phyloP scores from a whole-genome alignment of 352 stramenopile species.

The Pythium biforme region DNA sequence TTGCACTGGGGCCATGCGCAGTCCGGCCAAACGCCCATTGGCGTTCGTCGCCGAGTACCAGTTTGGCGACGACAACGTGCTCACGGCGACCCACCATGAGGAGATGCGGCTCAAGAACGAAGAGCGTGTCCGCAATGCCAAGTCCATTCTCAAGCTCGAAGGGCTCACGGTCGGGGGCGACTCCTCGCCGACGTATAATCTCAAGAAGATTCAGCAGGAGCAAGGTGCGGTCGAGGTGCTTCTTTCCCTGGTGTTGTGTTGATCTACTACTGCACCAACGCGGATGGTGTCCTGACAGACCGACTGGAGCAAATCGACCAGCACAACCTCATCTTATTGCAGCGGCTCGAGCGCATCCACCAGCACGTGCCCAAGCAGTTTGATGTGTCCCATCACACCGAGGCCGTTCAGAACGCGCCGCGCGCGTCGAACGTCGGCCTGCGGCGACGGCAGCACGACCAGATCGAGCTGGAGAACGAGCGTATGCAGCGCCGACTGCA shows the following conservation, averaged over 20 bases:
- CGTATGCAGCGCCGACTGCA: slow-evolving; percentile 41
- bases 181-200: slow-evolving; percentile 38
- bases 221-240: slow-evolving; percentile 31
- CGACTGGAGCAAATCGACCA: slow-evolving; percentile 45
- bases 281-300: slow-evolving; percentile 27
- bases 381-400: slow-evolving; percentile 54
- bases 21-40: slow-evolving; percentile 38
- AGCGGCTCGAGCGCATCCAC: slow-evolving; percentile 56
- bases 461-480: slow-evolving; percentile 51
- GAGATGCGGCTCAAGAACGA: slow-evolving; percentile 46
- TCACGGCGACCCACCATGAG: slow-evolving; percentile 51
- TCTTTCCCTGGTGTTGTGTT: neutral
- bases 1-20: slow-evolving; percentile 34
- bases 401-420: slow-evolving; percentile 40
- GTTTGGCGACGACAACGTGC: slow-evolving; percentile 58
- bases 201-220: slow-evolving; percentile 55
- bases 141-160: slow-evolving; percentile 36
- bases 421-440: slow-evolving; percentile 33
- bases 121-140: slow-evolving; percentile 42
- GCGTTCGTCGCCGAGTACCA: slow-evolving; percentile 65
- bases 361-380: slow-evolving; percentile 53
- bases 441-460: slow-evolving; percentile 40
- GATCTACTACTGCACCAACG: too few species aligned
- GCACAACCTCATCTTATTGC: slow-evolving; percentile 49
- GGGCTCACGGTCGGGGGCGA: slow-evolving; percentile 34